Evolutionary conservation across 2,329 filamentous ascomycete species (phyloP).

Genomic region (Colletotrichum gloeosporioides): DNA sequence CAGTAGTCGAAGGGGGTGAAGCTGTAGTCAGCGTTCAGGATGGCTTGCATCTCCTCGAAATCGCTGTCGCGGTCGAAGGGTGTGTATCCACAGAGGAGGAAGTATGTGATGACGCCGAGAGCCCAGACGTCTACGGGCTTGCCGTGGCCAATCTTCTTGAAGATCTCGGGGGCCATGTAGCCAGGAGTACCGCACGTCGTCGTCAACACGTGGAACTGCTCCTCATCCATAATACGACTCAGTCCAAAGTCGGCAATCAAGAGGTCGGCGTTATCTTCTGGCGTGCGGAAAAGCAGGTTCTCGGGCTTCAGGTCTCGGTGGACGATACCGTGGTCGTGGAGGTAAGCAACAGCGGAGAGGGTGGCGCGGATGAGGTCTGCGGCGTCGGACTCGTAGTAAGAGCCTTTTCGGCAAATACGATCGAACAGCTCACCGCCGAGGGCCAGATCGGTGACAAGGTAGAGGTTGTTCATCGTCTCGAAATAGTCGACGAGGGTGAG

Average conservation of each 20-base stretch:
- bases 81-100: slow-evolving; percentile 96
- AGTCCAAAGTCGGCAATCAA: slow-evolving; percentile 97
- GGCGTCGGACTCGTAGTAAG: slow-evolving; percentile 97
- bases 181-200: slow-evolving; percentile 97
- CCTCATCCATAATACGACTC: slow-evolving; percentile 97
- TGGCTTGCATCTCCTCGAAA: slow-evolving; percentile 99
- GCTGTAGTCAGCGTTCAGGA: slow-evolving; percentile 93
- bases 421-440: slow-evolving; percentile 97
- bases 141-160: slow-evolving; percentile 97
- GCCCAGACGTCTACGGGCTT: slow-evolving; percentile 99
- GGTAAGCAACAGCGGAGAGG: slow-evolving; percentile 95
- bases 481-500: slow-evolving; percentile 98
- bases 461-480: slow-evolving; percentile 99
- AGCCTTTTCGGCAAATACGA: slow-evolving; percentile 97
- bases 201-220: slow-evolving; percentile 96
- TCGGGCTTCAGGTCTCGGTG: slow-evolving; percentile 98
- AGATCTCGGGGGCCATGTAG: slow-evolving; percentile 99
- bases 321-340: slow-evolving; percentile 98
- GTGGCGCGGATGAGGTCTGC: slow-evolving; percentile 94
- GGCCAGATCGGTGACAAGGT: slow-evolving; percentile 95
- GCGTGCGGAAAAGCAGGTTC: slow-evolving; percentile 94
- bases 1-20: slow-evolving; percentile 97
- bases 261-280: slow-evolving; percentile 96
- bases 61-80: slow-evolving; percentile 98
- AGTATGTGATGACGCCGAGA: slow-evolving; percentile 98